Evolutionary conservation across 768 basidiomycete species (phyloP).

Genomic region (Xerocomellus chrysenteron): DNA sequence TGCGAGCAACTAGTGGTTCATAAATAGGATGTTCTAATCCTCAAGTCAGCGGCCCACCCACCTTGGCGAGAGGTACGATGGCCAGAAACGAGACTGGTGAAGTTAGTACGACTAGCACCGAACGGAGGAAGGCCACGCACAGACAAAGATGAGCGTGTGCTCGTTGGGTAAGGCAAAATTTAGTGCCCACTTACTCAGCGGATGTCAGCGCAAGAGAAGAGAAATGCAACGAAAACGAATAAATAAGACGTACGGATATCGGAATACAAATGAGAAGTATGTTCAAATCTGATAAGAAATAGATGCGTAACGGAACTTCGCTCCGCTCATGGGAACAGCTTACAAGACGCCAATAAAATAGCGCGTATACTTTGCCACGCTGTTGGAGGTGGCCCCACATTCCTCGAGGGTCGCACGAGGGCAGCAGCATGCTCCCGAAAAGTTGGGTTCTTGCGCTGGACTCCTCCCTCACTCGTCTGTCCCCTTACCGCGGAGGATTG

Average conservation of each 20-base stretch:
- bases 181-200: conserved; percentile 59
- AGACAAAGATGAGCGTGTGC: conserved; percentile 68
- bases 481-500: conserved; percentile 12
- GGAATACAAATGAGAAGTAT: conserved; percentile 68
- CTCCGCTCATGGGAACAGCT: conserved; percentile 10
- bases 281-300: conserved; percentile 53
- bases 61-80: conserved; percentile 83
- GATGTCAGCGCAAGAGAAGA: not conserved
- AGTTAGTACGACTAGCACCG: not conserved
- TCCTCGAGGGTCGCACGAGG: conserved; percentile 38
- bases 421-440: conserved; percentile 24
- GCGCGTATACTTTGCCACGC: conserved; percentile 47
- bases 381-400: conserved; percentile 42
- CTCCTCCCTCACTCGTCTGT: not conserved
- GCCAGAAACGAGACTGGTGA: conserved; percentile 68
- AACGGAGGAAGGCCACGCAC: conserved; percentile 42
- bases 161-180: conserved; percentile 53
- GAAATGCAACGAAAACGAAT: not conserved
- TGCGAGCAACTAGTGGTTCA: conserved; percentile 54
- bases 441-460: conserved; percentile 1
- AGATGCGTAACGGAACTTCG: not conserved
- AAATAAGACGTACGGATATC: conserved; percentile 47
- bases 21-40: not conserved
- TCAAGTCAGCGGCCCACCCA: conserved; percentile 21
- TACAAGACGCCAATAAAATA: conserved; percentile 59